phyloP scores from a whole-genome alignment of 75 land plant genomes.

The Chamaecyparis obtusa region DNA sequence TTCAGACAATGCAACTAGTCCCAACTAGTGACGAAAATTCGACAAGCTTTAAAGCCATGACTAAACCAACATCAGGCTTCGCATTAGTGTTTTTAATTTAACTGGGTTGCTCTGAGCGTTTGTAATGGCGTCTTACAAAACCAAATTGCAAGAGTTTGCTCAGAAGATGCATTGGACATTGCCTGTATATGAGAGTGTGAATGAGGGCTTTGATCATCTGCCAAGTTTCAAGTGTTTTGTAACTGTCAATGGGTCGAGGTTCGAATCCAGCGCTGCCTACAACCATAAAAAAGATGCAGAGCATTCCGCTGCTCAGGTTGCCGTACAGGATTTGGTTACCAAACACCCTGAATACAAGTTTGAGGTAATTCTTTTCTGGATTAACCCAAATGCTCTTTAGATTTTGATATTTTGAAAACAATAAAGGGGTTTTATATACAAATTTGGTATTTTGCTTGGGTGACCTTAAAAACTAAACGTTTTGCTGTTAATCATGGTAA shows the following conservation, averaged over 20 bases:
- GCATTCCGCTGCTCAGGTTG: slow-evolving; percentile 23
- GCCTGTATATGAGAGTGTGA: slow-evolving; percentile 14
- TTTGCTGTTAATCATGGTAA: too few species aligned
- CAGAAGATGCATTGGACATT: slow-evolving; percentile 4
- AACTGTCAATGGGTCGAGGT: background rate
- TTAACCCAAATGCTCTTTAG: background rate
- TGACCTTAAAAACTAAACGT: too few species aligned
- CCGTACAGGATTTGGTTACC: slow-evolving; percentile 4
- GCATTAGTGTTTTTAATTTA: too few species aligned
- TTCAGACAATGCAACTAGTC: too few species aligned
- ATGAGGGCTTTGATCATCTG: slow-evolving; percentile 14
- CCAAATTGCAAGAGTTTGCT: slow-evolving; percentile 9
- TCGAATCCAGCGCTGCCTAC: background rate
- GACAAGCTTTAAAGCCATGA: too few species aligned
- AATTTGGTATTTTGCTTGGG: too few species aligned
- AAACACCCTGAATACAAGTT: background rate
- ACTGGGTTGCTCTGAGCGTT: too few species aligned
- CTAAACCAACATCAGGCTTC: too few species aligned
- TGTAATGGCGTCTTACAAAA: slow-evolving; percentile 7
- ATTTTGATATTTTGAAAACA: background rate
- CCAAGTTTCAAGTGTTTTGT: slow-evolving; percentile 15
- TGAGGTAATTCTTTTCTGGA: background rate
- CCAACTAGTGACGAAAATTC: too few species aligned
- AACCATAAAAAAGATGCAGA: slow-evolving; percentile 16
- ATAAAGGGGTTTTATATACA: background rate